Conservation (phyloP, 192 early-diverging fungal genomes). For the Coemansia sp. region DNA sequence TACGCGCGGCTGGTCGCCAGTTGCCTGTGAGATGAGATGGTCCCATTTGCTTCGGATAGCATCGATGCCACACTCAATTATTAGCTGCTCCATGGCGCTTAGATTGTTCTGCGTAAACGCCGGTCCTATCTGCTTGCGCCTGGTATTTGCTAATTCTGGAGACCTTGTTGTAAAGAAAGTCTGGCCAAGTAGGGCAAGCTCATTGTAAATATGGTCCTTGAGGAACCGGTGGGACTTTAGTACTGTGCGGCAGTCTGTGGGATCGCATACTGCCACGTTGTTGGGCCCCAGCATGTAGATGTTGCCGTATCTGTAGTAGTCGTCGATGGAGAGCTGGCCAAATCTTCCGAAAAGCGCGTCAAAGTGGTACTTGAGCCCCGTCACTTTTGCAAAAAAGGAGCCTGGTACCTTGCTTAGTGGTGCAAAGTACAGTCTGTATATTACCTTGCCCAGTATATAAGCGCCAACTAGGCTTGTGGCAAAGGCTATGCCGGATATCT, state of each 20-base stretch:
- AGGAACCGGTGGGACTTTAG: conserved; percentile 23
- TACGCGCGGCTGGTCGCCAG: neutral
- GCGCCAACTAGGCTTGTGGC: neutral
- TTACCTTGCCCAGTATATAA: neutral
- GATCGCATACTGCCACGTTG: conserved; percentile 26
- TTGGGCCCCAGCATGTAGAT: conserved; percentile 30
- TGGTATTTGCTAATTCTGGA: neutral
- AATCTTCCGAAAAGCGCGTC: conserved; percentile 9
- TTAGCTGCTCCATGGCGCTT: conserved; percentile 29
- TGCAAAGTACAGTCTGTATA: conserved; percentile 24
- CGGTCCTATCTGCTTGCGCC: conserved; percentile 13
- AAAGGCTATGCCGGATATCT: neutral
- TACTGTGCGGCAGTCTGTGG: conserved; percentile 19
- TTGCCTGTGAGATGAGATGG: neutral
- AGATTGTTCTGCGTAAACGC: conserved; percentile 3
- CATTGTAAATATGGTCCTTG: conserved; percentile 30
- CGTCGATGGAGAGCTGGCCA: conserved; percentile 11
- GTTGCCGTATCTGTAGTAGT: conserved; percentile 38
- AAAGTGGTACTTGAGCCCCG: conserved; percentile 4
- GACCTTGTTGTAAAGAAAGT: conserved; percentile 14
- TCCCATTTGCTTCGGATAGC: conserved; percentile 35
- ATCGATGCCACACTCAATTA: conserved; percentile 26
- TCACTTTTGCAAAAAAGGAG: conserved; percentile 7
- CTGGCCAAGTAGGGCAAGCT: conserved; percentile 6
- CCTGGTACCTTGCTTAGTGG: conserved; percentile 25